Evolutionary conservation across 352 stramenopile species (phyloP), one percentile per base, ranked within the genome.

Genomic region (Achlya hypogyna): DNA sequence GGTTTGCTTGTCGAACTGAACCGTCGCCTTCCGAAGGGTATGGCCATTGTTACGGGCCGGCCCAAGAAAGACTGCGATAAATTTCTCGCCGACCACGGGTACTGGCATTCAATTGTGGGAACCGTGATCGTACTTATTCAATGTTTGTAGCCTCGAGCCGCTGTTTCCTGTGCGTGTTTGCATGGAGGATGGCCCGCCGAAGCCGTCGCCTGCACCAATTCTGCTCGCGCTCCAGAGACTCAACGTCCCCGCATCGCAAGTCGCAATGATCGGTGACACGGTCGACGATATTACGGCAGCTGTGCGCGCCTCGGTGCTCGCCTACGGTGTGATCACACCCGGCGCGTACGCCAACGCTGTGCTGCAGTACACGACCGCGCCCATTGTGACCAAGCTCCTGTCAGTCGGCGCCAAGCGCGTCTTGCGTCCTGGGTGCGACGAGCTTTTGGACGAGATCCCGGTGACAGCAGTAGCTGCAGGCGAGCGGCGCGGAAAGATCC

Each of bases 101-200:
- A 81, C 38, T 67, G 64, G 22, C 23, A 6, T 4, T 22, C 40
- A 31, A 63, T 23, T 20, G 20, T 66, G 22, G 5, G n/a, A n/a
- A n/a, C n/a, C n/a, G n/a, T n/a, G n/a, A n/a, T n/a, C n/a, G n/a
- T n/a, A n/a, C n/a, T n/a, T n/a, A n/a, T n/a, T n/a, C n/a, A n/a
- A n/a, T n/a, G n/a, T n/a, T n/a, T n/a, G n/a, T 66, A 89, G 80
- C n/a, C 74, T 98, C 31, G 65, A 79, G 45, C 62, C 95, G 49
- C 72, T 98, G 4, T 97, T 99, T 76, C 80, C 86, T 23, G 80
- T 86, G 40, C 84, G 81, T 58, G 86, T 98, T 18, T 98, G 95
- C 71, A 98, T 98, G 95, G 95, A 98, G 70, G 95, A 99, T 76
- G 91, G 87, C 49, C 77, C 86, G 27, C 87, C 92, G 18, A 99